Evolutionary conservation across 768 basidiomycete genomes (phyloP), one percentile per base, ranked within the genome.

Genomic region (Lentinula detonsa): DNA sequence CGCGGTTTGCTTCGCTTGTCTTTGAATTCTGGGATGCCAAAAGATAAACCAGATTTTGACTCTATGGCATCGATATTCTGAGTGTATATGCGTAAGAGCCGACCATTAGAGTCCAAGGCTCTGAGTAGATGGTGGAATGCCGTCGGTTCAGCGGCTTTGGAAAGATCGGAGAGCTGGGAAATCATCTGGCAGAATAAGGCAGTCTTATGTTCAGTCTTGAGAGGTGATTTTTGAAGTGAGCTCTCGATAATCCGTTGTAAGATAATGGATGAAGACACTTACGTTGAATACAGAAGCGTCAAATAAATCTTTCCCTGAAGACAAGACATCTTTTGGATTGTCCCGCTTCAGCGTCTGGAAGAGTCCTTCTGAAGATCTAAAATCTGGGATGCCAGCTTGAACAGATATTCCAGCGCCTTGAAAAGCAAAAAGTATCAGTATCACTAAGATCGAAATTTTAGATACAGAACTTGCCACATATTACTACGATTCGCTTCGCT

Each of bases 31-130:
- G 93, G 92, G 10, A 95, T 80, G n/a, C 93, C 93, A 63, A 91
- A 91, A 1, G 88, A 85, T 9, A 96, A 81, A 3, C 94, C 94
- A n/a, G 84, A 88, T 70, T 93, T 93, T 62, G 78, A 78, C 70
- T 96, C 94, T 45, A 96, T 85, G 28, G 86, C 87, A 70, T 96
- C 94, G 62, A 95, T 95, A 73, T 96, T 95, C 76, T 96, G 94
- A 0, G 94, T 95, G 72, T 95, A 96, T 2, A 93, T 91, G 28
- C 94, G 81, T 40, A 95, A 80, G 3, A 96, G 83, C 63, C 83
- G 82, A 3, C 90, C 88, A 40, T 86, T 79, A 62, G 87, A 81
- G 67, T 95, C 91, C 34, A 95, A 83, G 34, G 79, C 69, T 46
- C 87, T 87, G 34, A 96, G 83, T 28, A 91, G 75, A 10, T 79